A percentile compares a stretch with the other conserved stretches of the same genome.
These are phyloP conservation scores for Stachybotrys chartarum DNA, from an alignment of 2,329 filamentous ascomycete species.

Conservation along the genomic window DNA sequence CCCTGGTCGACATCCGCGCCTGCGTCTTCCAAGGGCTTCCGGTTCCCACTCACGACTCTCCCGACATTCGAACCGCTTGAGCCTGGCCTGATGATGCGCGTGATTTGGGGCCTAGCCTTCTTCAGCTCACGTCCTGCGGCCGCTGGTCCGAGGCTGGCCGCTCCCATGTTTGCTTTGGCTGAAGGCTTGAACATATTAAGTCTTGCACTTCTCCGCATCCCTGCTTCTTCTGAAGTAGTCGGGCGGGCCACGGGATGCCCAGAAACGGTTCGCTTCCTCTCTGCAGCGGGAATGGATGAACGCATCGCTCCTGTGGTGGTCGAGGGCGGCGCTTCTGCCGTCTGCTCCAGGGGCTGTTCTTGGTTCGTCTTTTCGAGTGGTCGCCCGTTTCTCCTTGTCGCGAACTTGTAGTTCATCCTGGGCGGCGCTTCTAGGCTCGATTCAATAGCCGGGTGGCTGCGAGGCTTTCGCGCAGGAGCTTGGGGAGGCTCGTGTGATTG, in stretches of 20 bases:
- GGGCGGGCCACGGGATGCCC: slow-evolving; percentile 60
- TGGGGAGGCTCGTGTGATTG: slow-evolving; percentile 39
- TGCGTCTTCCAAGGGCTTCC: slow-evolving; percentile 65
- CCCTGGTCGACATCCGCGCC: slow-evolving; percentile 63
- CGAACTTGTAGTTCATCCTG: slow-evolving; percentile 54
- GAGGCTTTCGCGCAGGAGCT: slow-evolving; percentile 45
- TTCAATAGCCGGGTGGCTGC: slow-evolving; percentile 46
- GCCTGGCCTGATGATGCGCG: slow-evolving; percentile 57
- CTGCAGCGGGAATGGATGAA: slow-evolving; percentile 39
- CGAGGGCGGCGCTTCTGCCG: slow-evolving; percentile 32
- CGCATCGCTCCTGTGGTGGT: slow-evolving; percentile 26
- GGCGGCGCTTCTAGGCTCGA: slow-evolving; percentile 51
- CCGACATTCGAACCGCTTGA: slow-evolving; percentile 66
- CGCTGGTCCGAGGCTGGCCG: slow-evolving; percentile 44
- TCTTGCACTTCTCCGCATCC: slow-evolving; percentile 60
- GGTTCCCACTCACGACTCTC: slow-evolving; percentile 82
- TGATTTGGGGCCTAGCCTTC: slow-evolving; percentile 70
- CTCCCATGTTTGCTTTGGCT: slow-evolving; percentile 54
- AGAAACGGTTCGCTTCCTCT: slow-evolving; percentile 88
- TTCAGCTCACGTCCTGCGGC: slow-evolving; percentile 65
- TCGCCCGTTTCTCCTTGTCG: slow-evolving; percentile 32
- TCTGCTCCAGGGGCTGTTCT: slow-evolving; percentile 26
- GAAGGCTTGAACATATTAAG: slow-evolving; percentile 64
- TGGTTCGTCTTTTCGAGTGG: slow-evolving; percentile 26
- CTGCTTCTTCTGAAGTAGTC: slow-evolving; percentile 51